phyloP scores from a whole-genome alignment of 2,329 filamentous ascomycete species.

The Calonectria crousiana region DNA sequence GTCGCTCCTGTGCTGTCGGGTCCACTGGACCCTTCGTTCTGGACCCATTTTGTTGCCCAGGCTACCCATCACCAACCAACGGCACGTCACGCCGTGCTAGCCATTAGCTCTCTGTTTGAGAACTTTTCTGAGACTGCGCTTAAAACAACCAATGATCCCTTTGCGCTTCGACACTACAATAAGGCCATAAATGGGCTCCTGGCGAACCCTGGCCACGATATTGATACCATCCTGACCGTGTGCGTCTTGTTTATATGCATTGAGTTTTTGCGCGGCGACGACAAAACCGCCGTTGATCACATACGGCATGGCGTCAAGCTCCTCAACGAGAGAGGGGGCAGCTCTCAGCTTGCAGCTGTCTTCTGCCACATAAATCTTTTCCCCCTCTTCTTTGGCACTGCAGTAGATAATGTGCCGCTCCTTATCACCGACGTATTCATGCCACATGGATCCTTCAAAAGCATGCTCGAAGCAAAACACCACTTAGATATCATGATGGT shows the following conservation, averaged over 20 bases:
- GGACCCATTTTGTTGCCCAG: conserved; percentile 55
- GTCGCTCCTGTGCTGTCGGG: conserved; percentile 53
- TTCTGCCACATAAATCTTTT: conserved; percentile 55
- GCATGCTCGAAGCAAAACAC: conserved; percentile 43
- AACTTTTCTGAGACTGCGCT: conserved; percentile 34
- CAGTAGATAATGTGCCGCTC: conserved; percentile 16
- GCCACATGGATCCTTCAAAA: conserved; percentile 21
- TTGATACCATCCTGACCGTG: conserved; percentile 52
- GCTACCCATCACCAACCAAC: conserved; percentile 52
- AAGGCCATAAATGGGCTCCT: conserved; percentile 52
- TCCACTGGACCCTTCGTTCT: conserved; percentile 54
- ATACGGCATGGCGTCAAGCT: conserved; percentile 54
- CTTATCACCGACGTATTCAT: background rate
- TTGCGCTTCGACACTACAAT: conserved; percentile 57
- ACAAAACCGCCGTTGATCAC: conserved; percentile 51
- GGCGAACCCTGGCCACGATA: conserved; percentile 32
- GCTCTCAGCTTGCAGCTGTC: conserved; percentile 49
- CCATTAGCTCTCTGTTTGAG: conserved; percentile 56
- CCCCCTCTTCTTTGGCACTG: conserved; percentile 52
- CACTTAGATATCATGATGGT: conserved; percentile 46
- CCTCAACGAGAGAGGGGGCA: conserved; percentile 42
- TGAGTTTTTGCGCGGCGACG: conserved; percentile 55
- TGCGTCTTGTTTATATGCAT: conserved; percentile 59
- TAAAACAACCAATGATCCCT: conserved; percentile 38
- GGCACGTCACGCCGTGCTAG: conserved; percentile 52